These are phyloP conservation scores for Polysphondylium violaceum DNA, from an alignment of 78 protist genomes.

Conservation along the genomic window DNA sequence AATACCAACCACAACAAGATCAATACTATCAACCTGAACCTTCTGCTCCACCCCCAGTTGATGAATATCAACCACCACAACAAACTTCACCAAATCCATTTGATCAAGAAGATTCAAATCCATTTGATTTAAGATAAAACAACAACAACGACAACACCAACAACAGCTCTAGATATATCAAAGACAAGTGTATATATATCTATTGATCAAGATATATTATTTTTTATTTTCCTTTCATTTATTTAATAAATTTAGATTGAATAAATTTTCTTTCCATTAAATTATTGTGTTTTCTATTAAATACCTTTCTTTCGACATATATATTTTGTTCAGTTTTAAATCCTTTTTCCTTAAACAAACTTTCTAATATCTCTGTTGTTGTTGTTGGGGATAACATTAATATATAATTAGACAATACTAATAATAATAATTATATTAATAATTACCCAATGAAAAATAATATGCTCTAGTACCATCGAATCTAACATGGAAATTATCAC, in stretches of 20 bases:
- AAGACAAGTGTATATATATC: not conserved
- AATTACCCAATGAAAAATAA: slow-evolving; percentile 67
- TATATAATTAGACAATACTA: not conserved
- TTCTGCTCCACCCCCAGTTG: not conserved
- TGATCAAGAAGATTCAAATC: slow-evolving; percentile 43
- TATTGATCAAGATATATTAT: not conserved
- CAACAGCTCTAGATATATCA: not conserved
- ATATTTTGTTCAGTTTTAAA: slow-evolving; percentile 53
- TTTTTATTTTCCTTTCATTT: not conserved
- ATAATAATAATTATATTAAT: not conserved
- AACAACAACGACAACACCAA: not conserved
- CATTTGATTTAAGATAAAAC: slow-evolving; percentile 18
- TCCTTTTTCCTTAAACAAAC: slow-evolving; percentile 20
- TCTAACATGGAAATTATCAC: slow-evolving; percentile 80
- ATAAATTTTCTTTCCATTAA: slow-evolving; percentile 78
- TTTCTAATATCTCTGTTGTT: slow-evolving; percentile 21
- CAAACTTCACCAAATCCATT: slow-evolving; percentile 47
- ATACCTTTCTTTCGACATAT: slow-evolving; percentile 45
- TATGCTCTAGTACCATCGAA: slow-evolving; percentile 89
- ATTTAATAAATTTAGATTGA: slow-evolving; percentile 74
- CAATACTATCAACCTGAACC: not conserved
- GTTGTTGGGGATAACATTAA: not conserved
- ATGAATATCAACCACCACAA: not conserved
- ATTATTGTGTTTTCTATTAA: slow-evolving; percentile 62
- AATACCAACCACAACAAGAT: not conserved